These are phyloP conservation scores for Termitomyces eurrhizus DNA, from an alignment of 768 basidiomycete genomes.

Conservation along the genomic window DNA sequence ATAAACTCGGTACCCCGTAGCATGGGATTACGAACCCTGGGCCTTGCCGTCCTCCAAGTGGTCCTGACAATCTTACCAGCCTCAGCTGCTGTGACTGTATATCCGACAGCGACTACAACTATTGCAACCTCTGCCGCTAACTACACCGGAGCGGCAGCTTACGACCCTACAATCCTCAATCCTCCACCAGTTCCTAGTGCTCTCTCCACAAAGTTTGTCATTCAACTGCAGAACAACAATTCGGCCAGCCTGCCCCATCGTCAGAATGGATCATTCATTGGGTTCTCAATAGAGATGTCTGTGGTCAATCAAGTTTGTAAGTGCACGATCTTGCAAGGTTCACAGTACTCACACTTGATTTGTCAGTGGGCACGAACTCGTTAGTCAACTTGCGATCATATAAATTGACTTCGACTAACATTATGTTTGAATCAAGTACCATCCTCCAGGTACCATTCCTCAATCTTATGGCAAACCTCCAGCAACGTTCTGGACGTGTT, in stretches of 20 bases:
- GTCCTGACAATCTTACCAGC: constrained; percentile 12
- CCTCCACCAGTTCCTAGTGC: constrained; percentile 51
- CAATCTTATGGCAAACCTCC: constrained; percentile 74
- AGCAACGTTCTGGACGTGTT: constrained; percentile 57
- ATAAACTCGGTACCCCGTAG: neutral
- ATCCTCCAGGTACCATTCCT: constrained; percentile 61
- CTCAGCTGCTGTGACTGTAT: constrained; percentile 29
- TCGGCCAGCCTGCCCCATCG: constrained; percentile 1
- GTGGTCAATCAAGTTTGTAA: constrained; percentile 53
- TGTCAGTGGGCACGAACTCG: constrained; percentile 10
- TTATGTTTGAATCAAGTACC: constrained; percentile 24
- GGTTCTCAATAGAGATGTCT: constrained; percentile 63
- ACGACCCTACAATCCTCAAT: constrained; percentile 45
- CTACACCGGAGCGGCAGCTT: constrained; percentile 49
- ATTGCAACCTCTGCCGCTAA: constrained; percentile 30
- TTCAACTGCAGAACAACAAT: constrained; percentile 31
- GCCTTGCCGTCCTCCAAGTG: constrained; percentile 9
- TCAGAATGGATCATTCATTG: constrained; percentile 40
- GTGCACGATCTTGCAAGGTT: constrained; percentile 11
- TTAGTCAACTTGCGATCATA: neutral
- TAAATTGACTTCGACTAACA: neutral
- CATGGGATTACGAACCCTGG: constrained; percentile 2
- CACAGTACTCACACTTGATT: neutral
- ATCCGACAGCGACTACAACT: constrained; percentile 23
- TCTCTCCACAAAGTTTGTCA: constrained; percentile 37